phyloP scores from a whole-genome alignment of 1,284 basidiomycete species.

The Puccinia sorghi region DNA sequence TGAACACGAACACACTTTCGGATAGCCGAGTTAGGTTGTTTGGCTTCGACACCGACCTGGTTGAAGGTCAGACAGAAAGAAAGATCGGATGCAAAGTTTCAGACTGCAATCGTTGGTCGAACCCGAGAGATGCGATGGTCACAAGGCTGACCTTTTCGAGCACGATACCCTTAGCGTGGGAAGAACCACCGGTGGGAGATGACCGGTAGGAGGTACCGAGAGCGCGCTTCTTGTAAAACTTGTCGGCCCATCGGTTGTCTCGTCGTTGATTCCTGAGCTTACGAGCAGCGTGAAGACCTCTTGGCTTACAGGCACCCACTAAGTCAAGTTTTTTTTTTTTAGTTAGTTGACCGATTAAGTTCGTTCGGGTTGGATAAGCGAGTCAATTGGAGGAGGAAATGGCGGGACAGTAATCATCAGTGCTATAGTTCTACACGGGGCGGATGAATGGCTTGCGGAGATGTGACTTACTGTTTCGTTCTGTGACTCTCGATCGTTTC shows the following conservation, averaged over 20 bases:
- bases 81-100: neutral
- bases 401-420: too few species aligned
- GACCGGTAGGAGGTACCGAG: conserved; percentile 99
- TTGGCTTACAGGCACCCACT: conserved; percentile 67
- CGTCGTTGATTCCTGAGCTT: conserved; percentile 93
- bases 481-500: too few species aligned
- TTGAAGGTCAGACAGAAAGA: neutral
- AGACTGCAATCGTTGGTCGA: neutral
- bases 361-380: too few species aligned
- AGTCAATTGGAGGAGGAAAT: neutral
- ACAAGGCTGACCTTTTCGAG: conserved; percentile 86
- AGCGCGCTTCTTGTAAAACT: conserved; percentile 98
- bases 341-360: too few species aligned
- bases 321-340: too few species aligned
- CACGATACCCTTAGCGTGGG: conserved; percentile 99
- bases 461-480: too few species aligned
- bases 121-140: neutral
- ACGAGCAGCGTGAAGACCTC: conserved; percentile 98
- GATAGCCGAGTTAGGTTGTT: conserved; percentile 99
- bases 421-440: too few species aligned
- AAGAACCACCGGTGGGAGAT: conserved; percentile 97
- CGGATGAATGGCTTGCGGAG: too few species aligned
- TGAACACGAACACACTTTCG: conserved; percentile 99
- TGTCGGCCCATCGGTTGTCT: conserved; percentile 99
- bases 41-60: conserved; percentile 70